Conservation (phyloP, 1,284 basidiomycete genomes). For the Cryptococcus amylolentus region DNA sequence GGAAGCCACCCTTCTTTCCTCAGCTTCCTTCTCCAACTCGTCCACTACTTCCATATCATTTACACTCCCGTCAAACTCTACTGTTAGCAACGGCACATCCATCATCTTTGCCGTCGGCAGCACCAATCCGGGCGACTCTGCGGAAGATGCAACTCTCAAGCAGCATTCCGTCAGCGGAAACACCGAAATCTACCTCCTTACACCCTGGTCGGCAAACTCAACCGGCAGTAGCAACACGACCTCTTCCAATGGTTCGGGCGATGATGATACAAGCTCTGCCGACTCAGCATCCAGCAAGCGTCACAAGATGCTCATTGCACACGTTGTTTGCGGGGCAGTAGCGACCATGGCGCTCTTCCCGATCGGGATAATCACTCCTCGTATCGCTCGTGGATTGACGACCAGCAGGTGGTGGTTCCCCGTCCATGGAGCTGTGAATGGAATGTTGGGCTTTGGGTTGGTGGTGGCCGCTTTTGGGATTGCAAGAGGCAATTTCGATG, state of each 20-base stretch:
- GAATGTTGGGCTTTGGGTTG: slow-evolving; percentile 57
- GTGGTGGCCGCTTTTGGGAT: slow-evolving; percentile 54
- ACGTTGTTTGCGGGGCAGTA: slow-evolving; percentile 56
- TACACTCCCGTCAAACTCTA: slow-evolving; percentile 52
- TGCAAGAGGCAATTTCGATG: slow-evolving; percentile 17
- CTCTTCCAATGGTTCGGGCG: neutral
- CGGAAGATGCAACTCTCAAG: slow-evolving; percentile 49
- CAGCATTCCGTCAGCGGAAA: slow-evolving; percentile 53
- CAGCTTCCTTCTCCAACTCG: slow-evolving; percentile 43
- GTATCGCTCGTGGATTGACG: slow-evolving; percentile 58
- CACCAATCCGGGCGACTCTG: slow-evolving; percentile 50
- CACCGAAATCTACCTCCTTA: slow-evolving; percentile 52
- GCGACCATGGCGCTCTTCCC: slow-evolving; percentile 63
- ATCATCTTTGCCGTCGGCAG: slow-evolving; percentile 57
- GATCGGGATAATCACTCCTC: slow-evolving; percentile 58
- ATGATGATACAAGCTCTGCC: neutral
- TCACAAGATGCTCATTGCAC: slow-evolving; percentile 55
- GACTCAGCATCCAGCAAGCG: neutral
- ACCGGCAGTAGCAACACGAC: neutral
- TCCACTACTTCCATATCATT: slow-evolving; percentile 49
- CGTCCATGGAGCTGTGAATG: slow-evolving; percentile 55
- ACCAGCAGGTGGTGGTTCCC: slow-evolving; percentile 57
- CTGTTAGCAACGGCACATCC: slow-evolving; percentile 45
- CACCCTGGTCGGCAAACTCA: slow-evolving; percentile 20
- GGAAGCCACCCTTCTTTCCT: slow-evolving; percentile 50